Base-by-base conservation (phyloP, 345 rosid genomes). In the Lepidium didymum region DNA sequence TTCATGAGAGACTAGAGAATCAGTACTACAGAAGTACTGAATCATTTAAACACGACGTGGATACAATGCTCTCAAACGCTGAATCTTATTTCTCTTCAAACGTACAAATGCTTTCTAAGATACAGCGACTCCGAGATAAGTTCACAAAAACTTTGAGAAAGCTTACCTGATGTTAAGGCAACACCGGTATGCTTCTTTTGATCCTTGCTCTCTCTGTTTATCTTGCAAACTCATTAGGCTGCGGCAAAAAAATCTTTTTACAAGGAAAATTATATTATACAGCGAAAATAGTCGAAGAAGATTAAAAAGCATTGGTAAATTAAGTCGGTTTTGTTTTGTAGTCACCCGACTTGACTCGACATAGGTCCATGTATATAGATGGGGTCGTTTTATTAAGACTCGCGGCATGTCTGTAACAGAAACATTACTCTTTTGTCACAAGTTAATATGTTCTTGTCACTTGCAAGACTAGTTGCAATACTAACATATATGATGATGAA, bases 1-100 rank as follows among this genome's bases (percentile, higher is more conserved):
- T 94, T 72, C 88, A 82, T 67, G 57, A 65, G 78, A 91, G 97
- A 82, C 67, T 94, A 77, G 82, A 79, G 76, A 94, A 83, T 68
- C 74, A 80, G 75, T 94, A 91, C 72, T 94, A 89, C 72, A 81
- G 97, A 71, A 87, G 78, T 37, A 31, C 79, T 42, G 91, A 85
- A 47, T 91, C 91, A 2, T 82, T 83, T 76, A 79, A 81, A 73
- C 87, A 86, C 62, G 99, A 91, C 77, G 43, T 91, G 60, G 65
- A 42, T 13, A 84, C 83, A 62, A 87, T 86, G 96, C 72, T 91
- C 56, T 65, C 82, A 15, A 94, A 91, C 60, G 96, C 88, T 2
- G 78, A 81, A 69, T 74, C 81, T 23, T 87, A 87, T 81, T 86
- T 84, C 38, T 68, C 12, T 6, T 81, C 56, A 61, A 81, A 73